These are phyloP conservation scores for Coniosporium tulheliwenetii DNA, from an alignment of 2,329 filamentous ascomycete species.

Conservation along the genomic window DNA sequence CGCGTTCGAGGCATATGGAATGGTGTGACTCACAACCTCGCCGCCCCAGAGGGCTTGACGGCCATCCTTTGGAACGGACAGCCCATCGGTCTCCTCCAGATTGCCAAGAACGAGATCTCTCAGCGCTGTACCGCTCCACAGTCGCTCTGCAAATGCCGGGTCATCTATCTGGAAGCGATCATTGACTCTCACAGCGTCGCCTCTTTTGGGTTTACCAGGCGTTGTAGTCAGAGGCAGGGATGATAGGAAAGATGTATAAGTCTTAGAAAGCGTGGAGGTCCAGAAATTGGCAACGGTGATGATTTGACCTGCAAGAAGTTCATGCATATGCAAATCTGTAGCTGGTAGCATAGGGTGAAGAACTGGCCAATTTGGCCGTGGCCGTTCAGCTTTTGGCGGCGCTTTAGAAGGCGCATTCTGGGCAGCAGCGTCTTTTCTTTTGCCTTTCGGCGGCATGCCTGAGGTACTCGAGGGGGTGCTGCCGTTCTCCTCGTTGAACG, in stretches of 20 bases:
- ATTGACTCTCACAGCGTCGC: slow-evolving; percentile 72
- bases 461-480: neutral
- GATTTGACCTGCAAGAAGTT: slow-evolving; percentile 49
- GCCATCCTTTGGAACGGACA: no score
- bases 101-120: slow-evolving; percentile 35
- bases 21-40: slow-evolving; percentile 32
- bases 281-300: slow-evolving; percentile 60
- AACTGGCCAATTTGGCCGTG: slow-evolving; percentile 49
- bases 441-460: slow-evolving; percentile 17
- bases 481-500: no score
- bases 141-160: slow-evolving; percentile 49
- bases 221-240: slow-evolving; percentile 61
- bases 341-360: slow-evolving; percentile 55
- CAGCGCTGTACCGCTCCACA: slow-evolving; percentile 69
- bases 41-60: slow-evolving; percentile 50
- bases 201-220: slow-evolving; percentile 60
- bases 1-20: neutral
- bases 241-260: slow-evolving; percentile 58
- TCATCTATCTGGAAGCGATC: slow-evolving; percentile 79
- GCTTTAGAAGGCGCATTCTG: neutral
- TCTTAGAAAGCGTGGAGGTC: slow-evolving; percentile 57
- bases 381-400: neutral
- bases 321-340: slow-evolving; percentile 44
- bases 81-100: no score
- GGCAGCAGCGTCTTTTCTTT: slow-evolving; percentile 7